phyloP scores from a whole-genome alignment of 2,329 filamentous ascomycete species.

The Ploettnerulaceae sp. region DNA sequence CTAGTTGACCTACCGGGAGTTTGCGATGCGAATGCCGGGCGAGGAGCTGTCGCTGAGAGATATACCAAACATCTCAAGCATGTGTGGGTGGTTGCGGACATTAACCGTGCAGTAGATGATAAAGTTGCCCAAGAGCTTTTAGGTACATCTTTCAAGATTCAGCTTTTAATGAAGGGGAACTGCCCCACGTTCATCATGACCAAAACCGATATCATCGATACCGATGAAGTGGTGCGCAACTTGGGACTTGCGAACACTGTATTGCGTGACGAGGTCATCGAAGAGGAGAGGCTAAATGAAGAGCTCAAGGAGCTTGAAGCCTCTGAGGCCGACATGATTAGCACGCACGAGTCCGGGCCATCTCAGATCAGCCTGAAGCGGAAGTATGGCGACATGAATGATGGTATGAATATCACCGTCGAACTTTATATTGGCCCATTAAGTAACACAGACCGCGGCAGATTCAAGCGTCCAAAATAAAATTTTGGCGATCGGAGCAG shows the following conservation, averaged over 20 bases:
- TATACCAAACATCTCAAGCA: slow-evolving; percentile 44
- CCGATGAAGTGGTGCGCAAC: slow-evolving; percentile 6
- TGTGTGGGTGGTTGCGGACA: slow-evolving; percentile 44
- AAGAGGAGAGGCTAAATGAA: not conserved
- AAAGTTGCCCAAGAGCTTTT: slow-evolving; percentile 35
- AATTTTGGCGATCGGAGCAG: not conserved
- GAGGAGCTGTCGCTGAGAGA: slow-evolving; percentile 40
- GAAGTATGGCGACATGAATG: not conserved
- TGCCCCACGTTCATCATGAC: slow-evolving; percentile 42
- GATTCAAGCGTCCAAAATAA: too few species aligned
- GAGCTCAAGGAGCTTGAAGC: not conserved
- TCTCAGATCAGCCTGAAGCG: not conserved
- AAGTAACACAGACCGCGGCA: too few species aligned
- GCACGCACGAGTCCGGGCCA: not conserved
- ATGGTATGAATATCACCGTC: too few species aligned
- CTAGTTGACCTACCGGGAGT: slow-evolving; percentile 51
- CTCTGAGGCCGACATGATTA: too few species aligned
- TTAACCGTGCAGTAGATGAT: slow-evolving; percentile 43
- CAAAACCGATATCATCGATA: slow-evolving; percentile 36
- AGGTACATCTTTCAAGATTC: slow-evolving; percentile 1
- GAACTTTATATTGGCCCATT: too few species aligned
- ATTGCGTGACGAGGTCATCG: not conserved
- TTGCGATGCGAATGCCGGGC: slow-evolving; percentile 44
- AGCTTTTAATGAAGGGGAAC: slow-evolving; percentile 10
- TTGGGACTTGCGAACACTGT: not conserved